Evolutionary conservation across 2,329 filamentous ascomycete species (phyloP).

Genomic region (Orbilia quercus): DNA sequence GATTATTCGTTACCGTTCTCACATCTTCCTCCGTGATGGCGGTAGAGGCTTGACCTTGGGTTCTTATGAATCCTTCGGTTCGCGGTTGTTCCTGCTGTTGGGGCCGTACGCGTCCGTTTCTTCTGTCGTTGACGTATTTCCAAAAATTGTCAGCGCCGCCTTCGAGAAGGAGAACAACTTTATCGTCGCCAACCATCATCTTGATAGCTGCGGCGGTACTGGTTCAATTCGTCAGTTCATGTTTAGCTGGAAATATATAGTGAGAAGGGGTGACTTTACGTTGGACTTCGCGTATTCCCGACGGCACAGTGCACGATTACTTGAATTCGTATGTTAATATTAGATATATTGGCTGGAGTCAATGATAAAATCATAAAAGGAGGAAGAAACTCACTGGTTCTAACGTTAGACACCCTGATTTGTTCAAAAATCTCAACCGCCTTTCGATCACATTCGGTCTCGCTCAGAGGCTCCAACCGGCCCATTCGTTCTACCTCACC

Average conservation of each 20-base stretch:
- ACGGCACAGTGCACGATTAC: slow-evolving; percentile 41
- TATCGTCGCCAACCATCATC: slow-evolving; percentile 12
- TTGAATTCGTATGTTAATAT: not conserved
- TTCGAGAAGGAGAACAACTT: slow-evolving; percentile 33
- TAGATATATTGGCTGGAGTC: too few species aligned
- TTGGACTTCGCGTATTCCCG: slow-evolving; percentile 34
- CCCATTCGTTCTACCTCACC: slow-evolving; percentile 6
- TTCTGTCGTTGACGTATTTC: slow-evolving; percentile 1
- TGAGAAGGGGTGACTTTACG: slow-evolving; percentile 19
- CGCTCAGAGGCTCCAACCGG: not conserved
- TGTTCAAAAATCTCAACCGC: slow-evolving; percentile 17
- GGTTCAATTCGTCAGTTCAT: not conserved
- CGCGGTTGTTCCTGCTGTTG: not conserved
- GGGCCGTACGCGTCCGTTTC: slow-evolving; percentile 5
- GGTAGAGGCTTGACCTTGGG: not conserved
- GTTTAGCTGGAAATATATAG: not conserved
- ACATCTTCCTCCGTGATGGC: slow-evolving; percentile 1
- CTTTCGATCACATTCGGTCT: slow-evolving; percentile 1
- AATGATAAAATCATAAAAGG: too few species aligned
- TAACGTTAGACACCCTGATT: slow-evolving; percentile 4
- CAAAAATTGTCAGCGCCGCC: slow-evolving; percentile 32
- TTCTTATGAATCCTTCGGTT: not conserved
- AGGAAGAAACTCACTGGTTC: slow-evolving; percentile 10
- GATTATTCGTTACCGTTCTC: slow-evolving; percentile 16
- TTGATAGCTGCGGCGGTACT: slow-evolving; percentile 21